Conservation (phyloP, 345 rosid genomes). For the Chamaenerion angustifolium region DNA sequence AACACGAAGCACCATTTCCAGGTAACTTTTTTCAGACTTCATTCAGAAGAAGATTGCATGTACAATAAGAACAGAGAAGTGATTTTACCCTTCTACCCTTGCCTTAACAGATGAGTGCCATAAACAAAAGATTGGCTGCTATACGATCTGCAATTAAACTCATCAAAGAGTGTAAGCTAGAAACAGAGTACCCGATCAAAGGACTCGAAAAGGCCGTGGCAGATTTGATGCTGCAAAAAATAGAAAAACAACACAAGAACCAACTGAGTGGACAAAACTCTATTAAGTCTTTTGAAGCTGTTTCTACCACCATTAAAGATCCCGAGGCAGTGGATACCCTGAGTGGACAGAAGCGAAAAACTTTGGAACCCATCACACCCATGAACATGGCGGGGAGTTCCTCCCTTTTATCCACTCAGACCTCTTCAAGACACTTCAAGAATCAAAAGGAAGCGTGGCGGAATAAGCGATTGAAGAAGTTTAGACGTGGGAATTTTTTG, state of each 20-base stretch:
- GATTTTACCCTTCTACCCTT: neutral
- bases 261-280: neutral
- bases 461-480: too few species aligned
- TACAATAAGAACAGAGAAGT: neutral
- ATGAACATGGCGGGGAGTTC: too few species aligned
- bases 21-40: conserved; percentile 11
- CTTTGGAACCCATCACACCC: too few species aligned
- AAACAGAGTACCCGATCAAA: neutral
- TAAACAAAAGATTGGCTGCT: neutral
- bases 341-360: neutral
- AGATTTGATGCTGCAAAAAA: neutral
- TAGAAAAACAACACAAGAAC: neutral
- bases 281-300: too few species aligned
- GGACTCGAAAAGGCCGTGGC: neutral
- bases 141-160: neutral
- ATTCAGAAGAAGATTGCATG: neutral
- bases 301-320: too few species aligned
- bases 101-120: neutral
- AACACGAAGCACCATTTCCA: conserved; percentile 4
- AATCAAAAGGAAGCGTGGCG: too few species aligned
- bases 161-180: neutral
- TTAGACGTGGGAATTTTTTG: too few species aligned
- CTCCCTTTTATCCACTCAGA: too few species aligned
- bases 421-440: too few species aligned
- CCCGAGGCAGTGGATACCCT: too few species aligned